Evolutionary conservation across 106 monocot species (phyloP).

Genomic region (Apostasia ramifera): DNA sequence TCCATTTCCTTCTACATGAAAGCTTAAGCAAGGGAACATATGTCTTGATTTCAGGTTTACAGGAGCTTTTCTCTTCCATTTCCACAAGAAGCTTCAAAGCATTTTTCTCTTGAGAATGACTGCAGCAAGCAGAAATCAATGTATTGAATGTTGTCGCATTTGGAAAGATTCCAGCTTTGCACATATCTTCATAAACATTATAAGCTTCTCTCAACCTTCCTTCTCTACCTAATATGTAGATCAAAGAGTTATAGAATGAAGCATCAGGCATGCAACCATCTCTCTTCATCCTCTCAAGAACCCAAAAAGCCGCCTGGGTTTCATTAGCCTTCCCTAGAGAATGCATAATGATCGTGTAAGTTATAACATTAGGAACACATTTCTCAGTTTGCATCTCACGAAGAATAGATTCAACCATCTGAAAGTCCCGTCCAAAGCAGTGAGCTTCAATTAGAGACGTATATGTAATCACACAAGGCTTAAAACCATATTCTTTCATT

Average conservation of each 20-base stretch:
- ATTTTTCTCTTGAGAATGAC: constrained; percentile 41
- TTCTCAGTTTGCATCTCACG: constrained; percentile 50
- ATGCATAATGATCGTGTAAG: constrained; percentile 91
- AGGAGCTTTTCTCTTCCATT: constrained; percentile 48
- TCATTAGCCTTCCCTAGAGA: constrained; percentile 62
- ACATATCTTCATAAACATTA: constrained; percentile 59
- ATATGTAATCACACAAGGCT: constrained; percentile 75
- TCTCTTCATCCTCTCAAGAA: constrained; percentile 50
- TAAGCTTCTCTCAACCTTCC: constrained; percentile 54
- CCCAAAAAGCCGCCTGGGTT: constrained; percentile 44
- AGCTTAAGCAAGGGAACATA: constrained; percentile 64
- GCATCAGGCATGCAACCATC: constrained; percentile 60
- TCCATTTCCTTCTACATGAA: constrained; percentile 49
- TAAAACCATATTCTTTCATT: constrained; percentile 65
- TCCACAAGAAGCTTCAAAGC: constrained; percentile 48
- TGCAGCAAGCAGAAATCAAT: constrained; percentile 68
- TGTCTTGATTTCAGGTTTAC: constrained; percentile 61
- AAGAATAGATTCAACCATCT: constrained; percentile 37
- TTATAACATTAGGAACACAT: constrained; percentile 75
- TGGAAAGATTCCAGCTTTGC: constrained; percentile 34
- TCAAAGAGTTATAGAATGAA: constrained; percentile 76
- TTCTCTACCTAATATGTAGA: constrained; percentile 54
- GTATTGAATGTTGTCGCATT: constrained; percentile 69
- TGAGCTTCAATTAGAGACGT: constrained; percentile 78
- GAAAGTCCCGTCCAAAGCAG: constrained; percentile 62